Percentiles rank a stretch among this genome's conserved stretches.
These are phyloP conservation scores for Epichloe typhina DNA, from an alignment of 2,329 filamentous ascomycete species.

Conservation along the genomic window DNA sequence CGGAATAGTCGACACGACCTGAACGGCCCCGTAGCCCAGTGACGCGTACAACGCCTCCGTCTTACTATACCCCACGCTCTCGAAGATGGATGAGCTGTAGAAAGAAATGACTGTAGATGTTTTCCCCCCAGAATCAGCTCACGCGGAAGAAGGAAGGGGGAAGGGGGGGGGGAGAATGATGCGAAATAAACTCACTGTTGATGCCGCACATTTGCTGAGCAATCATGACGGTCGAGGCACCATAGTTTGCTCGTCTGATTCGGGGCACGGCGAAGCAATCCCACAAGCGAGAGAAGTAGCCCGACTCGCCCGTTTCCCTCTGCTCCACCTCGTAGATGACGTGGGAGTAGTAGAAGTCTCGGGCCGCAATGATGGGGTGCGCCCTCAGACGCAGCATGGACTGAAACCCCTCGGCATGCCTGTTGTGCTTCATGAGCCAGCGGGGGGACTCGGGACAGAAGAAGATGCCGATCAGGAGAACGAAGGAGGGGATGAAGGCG, in stretches of 20 bases:
- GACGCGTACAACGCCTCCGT: constrained; percentile 34
- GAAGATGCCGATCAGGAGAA: constrained; percentile 41
- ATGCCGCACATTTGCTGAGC: constrained; percentile 49
- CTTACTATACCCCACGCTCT: constrained; percentile 36
- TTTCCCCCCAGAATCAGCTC: not conserved
- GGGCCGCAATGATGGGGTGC: constrained; percentile 38
- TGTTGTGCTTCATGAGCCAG: constrained; percentile 51
- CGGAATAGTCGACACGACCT: constrained; percentile 21
- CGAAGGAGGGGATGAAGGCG: constrained; percentile 37
- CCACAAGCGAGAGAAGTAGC: constrained; percentile 21
- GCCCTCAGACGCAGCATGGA: constrained; percentile 35
- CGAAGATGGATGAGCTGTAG: constrained; percentile 49
- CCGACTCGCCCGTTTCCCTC: constrained; percentile 14
- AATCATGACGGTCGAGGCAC: constrained; percentile 68
- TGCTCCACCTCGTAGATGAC: constrained; percentile 25
- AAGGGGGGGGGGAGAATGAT: not conserved
- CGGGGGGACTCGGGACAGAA: constrained; percentile 49
- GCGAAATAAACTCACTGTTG: constrained; percentile 9
- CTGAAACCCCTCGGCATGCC: constrained; percentile 41
- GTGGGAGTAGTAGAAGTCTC: constrained; percentile 39
- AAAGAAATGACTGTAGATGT: constrained; percentile 47
- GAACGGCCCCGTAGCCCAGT: constrained; percentile 34
- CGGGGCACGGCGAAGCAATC: constrained; percentile 54
- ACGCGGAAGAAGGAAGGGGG: not conserved
- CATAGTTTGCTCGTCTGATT: constrained; percentile 57